phyloP scores from a whole-genome alignment of 2,329 filamentous ascomycete species.

The Lizonia empirigonia region DNA sequence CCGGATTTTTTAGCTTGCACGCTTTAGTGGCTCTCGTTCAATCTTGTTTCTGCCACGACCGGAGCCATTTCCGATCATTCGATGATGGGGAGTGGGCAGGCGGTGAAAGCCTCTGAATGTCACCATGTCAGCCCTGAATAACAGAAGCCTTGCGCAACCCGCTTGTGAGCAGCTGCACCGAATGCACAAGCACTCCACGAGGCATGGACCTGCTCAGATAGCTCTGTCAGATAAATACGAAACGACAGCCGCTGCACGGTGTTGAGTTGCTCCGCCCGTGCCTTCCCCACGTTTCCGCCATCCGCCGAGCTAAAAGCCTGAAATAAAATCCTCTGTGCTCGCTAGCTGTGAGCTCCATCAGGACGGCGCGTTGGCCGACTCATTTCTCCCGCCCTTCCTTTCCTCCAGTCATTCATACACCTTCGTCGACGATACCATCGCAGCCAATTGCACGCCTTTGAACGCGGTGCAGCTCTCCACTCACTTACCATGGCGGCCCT shows the following conservation, averaged over 20 bases:
- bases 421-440: slow-evolving; percentile 14
- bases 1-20: slow-evolving; percentile 10
- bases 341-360: slow-evolving; percentile 33
- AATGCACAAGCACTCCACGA: neutral
- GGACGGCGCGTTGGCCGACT: slow-evolving; percentile 32
- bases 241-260: neutral
- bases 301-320: slow-evolving; percentile 28
- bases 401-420: slow-evolving; percentile 20
- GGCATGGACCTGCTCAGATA: neutral
- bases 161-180: slow-evolving; percentile 9
- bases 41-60: slow-evolving; percentile 8
- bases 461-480: slow-evolving; percentile 19
- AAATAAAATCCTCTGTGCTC: slow-evolving; percentile 24
- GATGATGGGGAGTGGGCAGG: slow-evolving; percentile 13
- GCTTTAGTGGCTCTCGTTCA: slow-evolving; percentile 19
- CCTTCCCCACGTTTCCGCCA: slow-evolving; percentile 42
- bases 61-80: slow-evolving; percentile 20
- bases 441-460: slow-evolving; percentile 37
- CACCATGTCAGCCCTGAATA: slow-evolving; percentile 5
- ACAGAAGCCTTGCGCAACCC: slow-evolving; percentile 5
- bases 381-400: slow-evolving; percentile 24
- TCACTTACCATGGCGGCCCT: slow-evolving; percentile 56
- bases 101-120: slow-evolving; percentile 16
- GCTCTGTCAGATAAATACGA: neutral
- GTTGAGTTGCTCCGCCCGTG: slow-evolving; percentile 12